Base-by-base conservation (phyloP, 2,329 filamentous ascomycete species). In the Alternaria metachromatica region DNA sequence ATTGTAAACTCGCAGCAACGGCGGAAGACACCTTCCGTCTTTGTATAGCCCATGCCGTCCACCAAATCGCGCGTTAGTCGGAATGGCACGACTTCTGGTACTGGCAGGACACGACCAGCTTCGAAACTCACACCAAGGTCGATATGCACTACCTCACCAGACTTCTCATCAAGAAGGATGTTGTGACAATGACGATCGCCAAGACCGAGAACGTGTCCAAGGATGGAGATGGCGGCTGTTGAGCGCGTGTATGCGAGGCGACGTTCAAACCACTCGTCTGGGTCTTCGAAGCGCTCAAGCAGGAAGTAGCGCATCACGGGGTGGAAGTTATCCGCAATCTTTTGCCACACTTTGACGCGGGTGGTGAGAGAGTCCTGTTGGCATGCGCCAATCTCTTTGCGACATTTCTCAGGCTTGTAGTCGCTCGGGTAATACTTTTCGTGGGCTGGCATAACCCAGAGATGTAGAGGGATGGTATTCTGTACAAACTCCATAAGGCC, bases 1-100 rank as follows among this genome's bases (percentile, higher is more conserved):
- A 99, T 88, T 0, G 94, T 98, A 78, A 98, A 98, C 78, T 99
- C 96, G 79, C 96, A 99, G 81, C 95, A 98, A n/a, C 96, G 89
- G 8, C 96, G 89, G 83, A 98, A 99, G 0, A 98, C 94, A 4
- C 96, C 96, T 80, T 99, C 96, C 0, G 94, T 97, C 73, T 92
- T 93, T 3, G 93, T 96, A 70, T 97, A 91, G 26, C 96, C 96
- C 92, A 99, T 97, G 25, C 93, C 96, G 76, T 99, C 96, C 6
- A 98, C 92, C 58, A 99, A 90, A 74, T 99, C 96, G 58, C 96
- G 88, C 10, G 96, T 98, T 57, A 99, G 84, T 1, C 96, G 89
- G 84, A 99, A 99, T 0, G 96, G 96, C 0, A 99, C 96, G 3
- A 97, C 88, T 82, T 99, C 96, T 0, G 96, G 96, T 1, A 99